Evolutionary conservation across 176 grass and related monocot species (phyloP), one percentile per base, ranked within the genome.

Genomic region (Rhynchospora tenuis): DNA sequence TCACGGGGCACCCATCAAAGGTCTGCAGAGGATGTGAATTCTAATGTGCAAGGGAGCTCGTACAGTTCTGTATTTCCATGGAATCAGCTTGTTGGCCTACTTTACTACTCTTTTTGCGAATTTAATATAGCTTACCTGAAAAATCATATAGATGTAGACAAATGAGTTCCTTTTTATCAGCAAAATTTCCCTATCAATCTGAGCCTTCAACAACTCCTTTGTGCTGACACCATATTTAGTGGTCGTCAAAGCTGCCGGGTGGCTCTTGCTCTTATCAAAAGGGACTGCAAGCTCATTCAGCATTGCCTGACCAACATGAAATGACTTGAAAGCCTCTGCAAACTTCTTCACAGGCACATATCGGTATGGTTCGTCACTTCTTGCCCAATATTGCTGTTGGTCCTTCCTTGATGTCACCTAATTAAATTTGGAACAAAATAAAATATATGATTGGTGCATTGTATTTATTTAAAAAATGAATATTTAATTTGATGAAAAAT

Each of bases 101-200:
- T 28, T 51, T 75, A 17, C 4, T 16, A 16, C 12, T 38, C 0
- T 75, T 52, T 54, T 75, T 75, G 47, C 50, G 11, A 54, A 75
- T 75, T 44, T n/a, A 27, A 45, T 23, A 15, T 50, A 5, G 69
- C 11, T 88, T 65, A 94, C 95, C 89, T 94, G 95, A 84, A 73
- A 48, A 58, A 54, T 27, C 90, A 84, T 89, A 66, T 91, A 97
- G 3, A 94, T 66, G 54, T 97, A 97, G 81, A 97, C 89, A n/a
- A 97, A 97, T 29, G 95, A 97, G 58, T 97, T 94, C 81, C 95
- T 89, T 83, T 94, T 97, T 83, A 97, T 97, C 16, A 97, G 84
- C 31, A 97, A 85, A 57, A 94, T 76, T 81, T 97, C 92, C 43
- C 95, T 84, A 59, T 86, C 83, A 72, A 94, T 86, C 60, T 92